Base-by-base conservation (phyloP, 2,329 filamentous ascomycete genomes). In the Arthrobotrys sinensis region DNA sequence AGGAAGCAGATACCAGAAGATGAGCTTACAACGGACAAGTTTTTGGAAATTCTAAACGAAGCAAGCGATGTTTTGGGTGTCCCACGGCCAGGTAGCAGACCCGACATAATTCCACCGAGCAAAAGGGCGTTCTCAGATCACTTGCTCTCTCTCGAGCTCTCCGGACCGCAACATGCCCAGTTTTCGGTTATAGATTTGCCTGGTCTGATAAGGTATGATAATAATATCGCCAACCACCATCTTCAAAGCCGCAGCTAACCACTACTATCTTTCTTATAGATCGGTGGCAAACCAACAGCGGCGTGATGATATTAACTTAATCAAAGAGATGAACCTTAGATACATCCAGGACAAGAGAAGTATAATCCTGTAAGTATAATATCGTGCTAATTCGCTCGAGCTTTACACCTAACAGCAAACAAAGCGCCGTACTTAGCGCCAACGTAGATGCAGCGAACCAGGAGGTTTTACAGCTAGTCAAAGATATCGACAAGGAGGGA, bases 401-500 rank as follows among this genome's bases (percentile, higher is more conserved):
- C 28, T n/a, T n/a, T 19, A 68, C 16, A 34, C 16, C 32, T 45
- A 14, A 36, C n/a, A 43, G 0, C 32, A 12, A 32, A 14, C 40
- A 11, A 24, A 76, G 71, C 8, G 71, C 71, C 11, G 64, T 76
- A 1, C 34, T 76, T 11, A 60, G 63, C 3, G 76, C 79, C 4
- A 80, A 77, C 14, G 64, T 80, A 10, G 80, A 80, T 10, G 52
- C 80, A 3, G 79, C 79, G 16, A 80, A 69, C 24, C 79, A 80
- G 45, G 71, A 71, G 40, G 67, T 80, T 16, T 40, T 80, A 6
- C 66, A 79, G 16, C 52, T 78, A 4, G 68, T 67, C 0, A 81
- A 82, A 19, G 80, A 84, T 10, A 76, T 81, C 24, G 86, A 87
- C 79, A 79, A 75, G 0, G 71, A 80, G 3, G 85, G 85, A 0